These are phyloP conservation scores for Coelastrella sp. DNA, from an alignment of 139 green algal genomes.

Conservation along the genomic window DNA sequence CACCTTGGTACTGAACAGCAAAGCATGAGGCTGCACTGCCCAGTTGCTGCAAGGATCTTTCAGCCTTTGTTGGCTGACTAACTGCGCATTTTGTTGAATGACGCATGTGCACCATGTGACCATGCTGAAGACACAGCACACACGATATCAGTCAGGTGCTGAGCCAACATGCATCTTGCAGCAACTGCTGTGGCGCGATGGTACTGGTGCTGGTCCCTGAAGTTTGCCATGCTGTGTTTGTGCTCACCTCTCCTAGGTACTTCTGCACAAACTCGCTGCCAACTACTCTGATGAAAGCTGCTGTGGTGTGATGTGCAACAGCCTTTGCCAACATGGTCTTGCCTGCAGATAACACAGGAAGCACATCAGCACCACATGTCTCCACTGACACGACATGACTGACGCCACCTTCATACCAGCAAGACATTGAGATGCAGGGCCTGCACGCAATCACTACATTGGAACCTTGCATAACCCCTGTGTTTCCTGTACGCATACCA, in stretches of 20 bases:
- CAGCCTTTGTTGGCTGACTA: no score
- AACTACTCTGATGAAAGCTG: constrained; percentile 97
- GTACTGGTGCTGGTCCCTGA: neutral
- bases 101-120: no score
- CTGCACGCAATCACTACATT: no score
- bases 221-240: neutral
- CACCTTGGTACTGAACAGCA: neutral
- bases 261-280: constrained; percentile 99
- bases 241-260: constrained; percentile 94
- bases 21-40: neutral
- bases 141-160: neutral
- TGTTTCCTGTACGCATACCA: no score
- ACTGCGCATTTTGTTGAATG: no score
- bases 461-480: no score
- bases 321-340: constrained; percentile 98
- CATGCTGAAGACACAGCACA: neutral
- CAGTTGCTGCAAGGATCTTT: neutral
- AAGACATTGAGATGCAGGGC: no score
- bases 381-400: no score
- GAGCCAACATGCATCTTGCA: neutral
- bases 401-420: no score
- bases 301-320: constrained; percentile 98
- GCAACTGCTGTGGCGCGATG: neutral
- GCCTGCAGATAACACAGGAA: constrained; percentile 57
- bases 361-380: neutral